Percentiles rank a stretch among this genome's conserved stretches.
phyloP scores from a whole-genome alignment of 768 basidiomycete species.

The Boletus coccyginus region DNA sequence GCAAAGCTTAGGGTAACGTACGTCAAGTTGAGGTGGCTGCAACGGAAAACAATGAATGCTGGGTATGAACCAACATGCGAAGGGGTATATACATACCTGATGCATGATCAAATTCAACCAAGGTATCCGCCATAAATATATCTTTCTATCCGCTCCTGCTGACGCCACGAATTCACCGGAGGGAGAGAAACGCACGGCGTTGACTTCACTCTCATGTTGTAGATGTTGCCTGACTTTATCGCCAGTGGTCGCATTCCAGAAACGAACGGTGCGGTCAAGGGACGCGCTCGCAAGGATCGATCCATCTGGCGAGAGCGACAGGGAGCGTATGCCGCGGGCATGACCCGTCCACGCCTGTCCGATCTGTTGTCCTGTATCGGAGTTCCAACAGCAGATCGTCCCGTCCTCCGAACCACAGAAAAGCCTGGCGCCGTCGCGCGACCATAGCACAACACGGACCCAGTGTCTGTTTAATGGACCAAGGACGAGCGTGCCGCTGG shows the following conservation, averaged over 20 bases:
- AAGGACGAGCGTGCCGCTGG: neutral
- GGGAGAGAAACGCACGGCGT: neutral
- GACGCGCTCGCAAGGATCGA: slow-evolving; percentile 6
- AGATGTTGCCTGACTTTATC: neutral
- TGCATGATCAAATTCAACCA: neutral
- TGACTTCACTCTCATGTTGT: neutral
- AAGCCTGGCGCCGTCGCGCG: neutral
- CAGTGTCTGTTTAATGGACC: neutral
- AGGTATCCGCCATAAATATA: neutral
- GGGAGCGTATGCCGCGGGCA: neutral
- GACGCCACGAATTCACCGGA: neutral
- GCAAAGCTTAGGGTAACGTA: too few species aligned
- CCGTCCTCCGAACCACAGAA: neutral
- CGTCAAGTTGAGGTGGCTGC: too few species aligned
- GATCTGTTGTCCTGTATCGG: neutral
- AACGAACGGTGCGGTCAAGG: neutral
- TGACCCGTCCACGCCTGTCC: neutral
- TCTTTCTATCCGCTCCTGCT: neutral
- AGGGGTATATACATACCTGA: too few species aligned
- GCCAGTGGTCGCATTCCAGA: slow-evolving; percentile 2
- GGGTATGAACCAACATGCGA: too few species aligned
- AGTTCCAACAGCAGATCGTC: neutral
- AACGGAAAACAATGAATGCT: too few species aligned
- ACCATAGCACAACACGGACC: neutral
- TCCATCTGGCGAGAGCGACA: slow-evolving; percentile 3